These are phyloP conservation scores for Collariella sp. DNA, from an alignment of 495 filamentous ascomycete species.

Conservation along the genomic window DNA sequence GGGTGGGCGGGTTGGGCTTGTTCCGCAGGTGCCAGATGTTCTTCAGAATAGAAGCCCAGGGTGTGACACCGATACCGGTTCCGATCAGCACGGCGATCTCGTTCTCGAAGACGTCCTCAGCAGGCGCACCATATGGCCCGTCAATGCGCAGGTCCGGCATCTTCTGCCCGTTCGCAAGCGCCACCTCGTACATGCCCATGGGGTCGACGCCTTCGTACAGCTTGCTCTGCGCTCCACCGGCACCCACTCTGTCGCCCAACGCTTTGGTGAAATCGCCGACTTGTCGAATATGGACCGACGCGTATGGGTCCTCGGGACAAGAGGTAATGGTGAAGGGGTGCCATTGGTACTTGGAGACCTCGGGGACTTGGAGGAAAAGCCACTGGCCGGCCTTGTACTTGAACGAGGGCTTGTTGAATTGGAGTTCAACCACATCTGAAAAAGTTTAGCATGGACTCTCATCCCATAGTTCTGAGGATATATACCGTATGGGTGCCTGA, in stretches of 20 bases:
- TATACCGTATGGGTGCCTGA: constrained; percentile 94
- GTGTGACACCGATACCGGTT: constrained; percentile 95
- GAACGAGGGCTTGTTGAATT: constrained; percentile 93
- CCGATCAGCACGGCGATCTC: constrained; percentile 96
- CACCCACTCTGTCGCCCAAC: constrained; percentile 86
- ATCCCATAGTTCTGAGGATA: constrained; percentile 5
- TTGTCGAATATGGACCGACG: constrained; percentile 90
- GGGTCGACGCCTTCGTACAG: constrained; percentile 86
- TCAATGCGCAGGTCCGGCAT: constrained; percentile 89
- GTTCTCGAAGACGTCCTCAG: constrained; percentile 96
- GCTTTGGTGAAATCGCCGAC: constrained; percentile 90
- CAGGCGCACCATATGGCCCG: constrained; percentile 92
- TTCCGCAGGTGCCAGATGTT: constrained; percentile 96
- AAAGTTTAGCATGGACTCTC: neutral
- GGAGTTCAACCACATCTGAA: constrained; percentile 88
- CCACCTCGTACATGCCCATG: constrained; percentile 95
- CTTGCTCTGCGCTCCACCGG: constrained; percentile 71
- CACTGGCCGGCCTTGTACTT: constrained; percentile 98
- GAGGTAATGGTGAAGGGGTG: constrained; percentile 99
- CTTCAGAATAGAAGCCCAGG: constrained; percentile 95
- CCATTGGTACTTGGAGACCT: constrained; percentile 85
- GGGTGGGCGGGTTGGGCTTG: constrained; percentile 72
- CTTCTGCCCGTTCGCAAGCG: constrained; percentile 80
- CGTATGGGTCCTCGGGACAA: constrained; percentile 88
- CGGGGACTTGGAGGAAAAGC: constrained; percentile 89